Evolutionary conservation across 805 yeast species (phyloP).

Genomic region (Diddensiella santjacobensis): DNA sequence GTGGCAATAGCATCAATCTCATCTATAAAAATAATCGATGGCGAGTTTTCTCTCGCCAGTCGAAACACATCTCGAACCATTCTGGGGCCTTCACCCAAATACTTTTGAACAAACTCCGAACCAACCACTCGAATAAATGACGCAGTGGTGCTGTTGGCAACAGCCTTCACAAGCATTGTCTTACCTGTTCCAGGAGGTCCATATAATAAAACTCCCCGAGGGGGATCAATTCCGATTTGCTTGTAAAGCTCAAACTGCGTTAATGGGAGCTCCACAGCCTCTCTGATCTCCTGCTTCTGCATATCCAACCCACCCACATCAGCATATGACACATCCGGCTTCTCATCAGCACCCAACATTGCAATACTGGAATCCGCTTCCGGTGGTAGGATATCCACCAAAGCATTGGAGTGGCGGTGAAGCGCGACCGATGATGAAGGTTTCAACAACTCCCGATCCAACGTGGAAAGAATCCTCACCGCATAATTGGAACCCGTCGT

Average conservation of each 20-base stretch:
- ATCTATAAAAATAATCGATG: slow-evolving; percentile 94
- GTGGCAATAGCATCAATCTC: slow-evolving; percentile 99
- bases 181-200: slow-evolving; percentile 99
- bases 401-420: slow-evolving; percentile 97
- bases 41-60: slow-evolving; percentile 95
- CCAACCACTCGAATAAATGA: slow-evolving; percentile 96
- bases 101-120: slow-evolving; percentile 96
- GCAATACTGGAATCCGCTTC: slow-evolving; percentile 97
- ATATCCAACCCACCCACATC: slow-evolving; percentile 98
- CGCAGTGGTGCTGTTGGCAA: slow-evolving; percentile 94
- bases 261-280: slow-evolving; percentile 95
- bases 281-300: slow-evolving; percentile 98
- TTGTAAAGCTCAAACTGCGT: slow-evolving; percentile 93
- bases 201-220: slow-evolving; percentile 92
- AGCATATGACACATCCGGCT: slow-evolving; percentile 93
- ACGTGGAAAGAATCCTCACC: slow-evolving; percentile 88
- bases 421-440: slow-evolving; percentile 95
- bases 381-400: slow-evolving; percentile 96
- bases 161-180: slow-evolving; percentile 98
- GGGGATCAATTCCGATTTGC: slow-evolving; percentile 98
- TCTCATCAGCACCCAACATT: slow-evolving; percentile 90
- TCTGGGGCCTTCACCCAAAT: slow-evolving; percentile 98
- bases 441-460: slow-evolving; percentile 90
- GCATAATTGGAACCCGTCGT: slow-evolving; percentile 98
- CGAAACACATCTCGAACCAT: slow-evolving; percentile 99